Evolutionary conservation across 75 land plant species (phyloP), one percentile per base, ranked within the genome.

Genomic region (Selaginella tamariscina): DNA sequence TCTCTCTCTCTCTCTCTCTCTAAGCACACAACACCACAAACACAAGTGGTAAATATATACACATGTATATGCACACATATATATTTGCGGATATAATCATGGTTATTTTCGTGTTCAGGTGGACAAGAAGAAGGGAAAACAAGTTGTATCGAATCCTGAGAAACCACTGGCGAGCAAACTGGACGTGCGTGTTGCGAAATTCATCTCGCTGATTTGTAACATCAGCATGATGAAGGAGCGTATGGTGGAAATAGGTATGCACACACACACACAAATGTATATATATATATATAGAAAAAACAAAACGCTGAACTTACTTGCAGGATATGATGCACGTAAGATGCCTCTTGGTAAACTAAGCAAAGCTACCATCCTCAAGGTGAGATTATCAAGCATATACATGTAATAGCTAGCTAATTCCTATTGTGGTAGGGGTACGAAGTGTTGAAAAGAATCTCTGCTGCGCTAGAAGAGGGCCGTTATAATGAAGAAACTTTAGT

Each of bases 381-480:
- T 87, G 66, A 74, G 39, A 1, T 21, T 0, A 20, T 33, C 33
- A 30, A 27, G 30, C 32, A 1, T 23, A n/a, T 0, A n/a, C n/a
- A n/a, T n/a, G n/a, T n/a, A n/a, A n/a, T n/a, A n/a, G n/a, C n/a
- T n/a, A n/a, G n/a, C n/a, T n/a, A n/a, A n/a, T n/a, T n/a, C n/a
- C n/a, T n/a, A n/a, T n/a, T n/a, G n/a, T n/a, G n/a, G n/a, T n/a
- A 92, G 97, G 97, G 97, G 8, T 92, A 88, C 83, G 97, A 84
- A 64, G 87, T 84, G 28, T 72, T 92, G 82, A 84, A 82, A 79
- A 86, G 83, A 33, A 84, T 92, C 33, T 70, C 89, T 70, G 80
- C 83, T 56, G 83, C 79, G 30, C 79, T 88, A 64, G 83, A 78
- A 24, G n/a, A n/a, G n/a, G n/a, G n/a, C n/a, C n/a, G n/a, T n/a